These are phyloP conservation scores for Ascochyta rabiei DNA, from an alignment of 2,329 filamentous ascomycete species.

Conservation along the genomic window DNA sequence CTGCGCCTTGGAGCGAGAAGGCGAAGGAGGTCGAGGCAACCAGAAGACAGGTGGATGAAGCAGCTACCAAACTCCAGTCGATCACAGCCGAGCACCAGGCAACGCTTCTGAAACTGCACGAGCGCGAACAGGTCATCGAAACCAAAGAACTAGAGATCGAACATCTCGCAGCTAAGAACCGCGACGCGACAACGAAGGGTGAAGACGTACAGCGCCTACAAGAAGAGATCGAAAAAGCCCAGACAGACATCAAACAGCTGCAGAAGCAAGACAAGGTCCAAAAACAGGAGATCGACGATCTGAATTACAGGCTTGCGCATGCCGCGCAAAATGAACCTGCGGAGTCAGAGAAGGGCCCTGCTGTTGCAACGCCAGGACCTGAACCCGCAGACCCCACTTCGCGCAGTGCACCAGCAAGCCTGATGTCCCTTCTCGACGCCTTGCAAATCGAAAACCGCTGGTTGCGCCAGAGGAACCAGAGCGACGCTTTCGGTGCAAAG, in stretches of 20 bases:
- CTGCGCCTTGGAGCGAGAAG: constrained; percentile 82
- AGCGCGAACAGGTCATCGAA: constrained; percentile 79
- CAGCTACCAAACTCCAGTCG: constrained; percentile 81
- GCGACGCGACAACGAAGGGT: constrained; percentile 35
- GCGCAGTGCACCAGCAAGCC: constrained; percentile 18
- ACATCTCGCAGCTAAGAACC: constrained; percentile 72
- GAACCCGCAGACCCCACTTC: constrained; percentile 17
- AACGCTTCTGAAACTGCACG: constrained; percentile 68
- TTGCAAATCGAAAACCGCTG: constrained; percentile 39
- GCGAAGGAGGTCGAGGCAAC: constrained; percentile 81
- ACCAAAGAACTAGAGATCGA: constrained; percentile 75
- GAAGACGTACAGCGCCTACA: constrained; percentile 30
- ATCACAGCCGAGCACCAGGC: constrained; percentile 82
- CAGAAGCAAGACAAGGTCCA: constrained; percentile 25
- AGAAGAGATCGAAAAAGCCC: constrained; percentile 25
- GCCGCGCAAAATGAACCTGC: constrained; percentile 7
- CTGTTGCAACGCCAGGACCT: constrained; percentile 13
- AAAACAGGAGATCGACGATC: constrained; percentile 27
- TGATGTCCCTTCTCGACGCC: constrained; percentile 30
- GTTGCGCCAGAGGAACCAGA: constrained; percentile 34
- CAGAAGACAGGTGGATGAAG: constrained; percentile 79
- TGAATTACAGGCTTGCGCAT: constrained; percentile 12
- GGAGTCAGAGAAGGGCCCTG: constrained; percentile 13
- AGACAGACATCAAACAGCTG: constrained; percentile 29
- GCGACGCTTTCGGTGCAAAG: constrained; percentile 18